Base-by-base conservation (phyloP, 2,329 filamentous ascomycete species). In the Zymoseptoria pseudotritici region DNA sequence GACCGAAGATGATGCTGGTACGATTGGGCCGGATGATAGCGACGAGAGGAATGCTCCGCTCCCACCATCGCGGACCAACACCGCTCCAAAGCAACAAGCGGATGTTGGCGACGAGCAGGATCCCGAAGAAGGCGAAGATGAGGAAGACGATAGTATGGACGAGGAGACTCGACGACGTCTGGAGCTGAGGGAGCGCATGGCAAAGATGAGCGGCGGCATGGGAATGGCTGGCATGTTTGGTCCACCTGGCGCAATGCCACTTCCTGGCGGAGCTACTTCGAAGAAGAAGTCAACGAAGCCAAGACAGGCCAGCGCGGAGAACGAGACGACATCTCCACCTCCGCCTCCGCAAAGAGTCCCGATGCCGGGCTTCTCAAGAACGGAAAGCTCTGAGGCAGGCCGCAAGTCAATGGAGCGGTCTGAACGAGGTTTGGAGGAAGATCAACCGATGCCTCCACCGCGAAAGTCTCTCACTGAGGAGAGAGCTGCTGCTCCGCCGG, bases 161-260 rank as follows among this genome's bases (percentile, higher is more conserved):
- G 91, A 91, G 0, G 94, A 99, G 73, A 82, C 90, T 21, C 86
- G 85, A 66, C 87, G 92, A 56, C 89, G 88, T 72, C 86, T 96
- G 76, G 93, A 97, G 72, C 80, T 99, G 31, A 86, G 94, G 61
- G 91, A 94, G 63, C 86, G 94, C 68, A 99, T 99, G 91, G 94
- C 94, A 53, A 97, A 96, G 77, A 94, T 99, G 88, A 96, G 93
- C 67, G 93, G 93, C 58, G 93, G 93, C 21, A 96, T 96, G 90
- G 91, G 91, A 53, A 96, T 97, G 88, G 86, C 91, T 72, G 90
- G 91, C 68, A 94, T 97, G 86, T 95, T 96, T 73, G 90, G 90
- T 19, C 83, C 83, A 20, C 85, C 86, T 42, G 83, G 82, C 46
- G 85, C 85, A 61, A 83, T 91, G 72, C 83, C 86, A 17, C 82